Evolutionary conservation across 495 filamentous ascomycete species (phyloP), one percentile per base, ranked within the genome.

Genomic region (Neurospora cerealis): DNA sequence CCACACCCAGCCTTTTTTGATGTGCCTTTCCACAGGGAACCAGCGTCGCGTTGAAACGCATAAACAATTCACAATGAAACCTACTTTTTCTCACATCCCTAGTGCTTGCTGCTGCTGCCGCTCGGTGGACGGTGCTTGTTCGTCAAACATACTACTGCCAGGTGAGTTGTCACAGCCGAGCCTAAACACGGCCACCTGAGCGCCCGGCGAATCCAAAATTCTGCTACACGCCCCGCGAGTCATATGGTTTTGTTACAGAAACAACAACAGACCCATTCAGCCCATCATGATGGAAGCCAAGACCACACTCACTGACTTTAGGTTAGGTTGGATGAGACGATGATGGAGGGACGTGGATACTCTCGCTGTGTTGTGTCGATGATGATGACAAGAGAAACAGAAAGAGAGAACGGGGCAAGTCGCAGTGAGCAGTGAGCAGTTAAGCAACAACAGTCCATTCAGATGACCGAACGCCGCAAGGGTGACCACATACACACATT

Each of bases 381-480:
- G 21, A 70, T 46, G 28, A 19, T 15, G 38, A 41, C 44, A 41
- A 70, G 15, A 70, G 72, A 17, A 69, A 71, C 70, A 48, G 72
- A 70, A 10, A 21, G n/a, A 72, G 42, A 70, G 70, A 73, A 46
- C 28, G 60, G 46, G 69, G 54, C 62, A 70, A 69, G 36, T 38
- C 36, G 70, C 40, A 46, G 54, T 44, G 70, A 69, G 70, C 71
- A 24, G 71, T 15, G 36, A 62, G 69, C 21, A 70, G 69, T 28
- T 28, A 71, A 75, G 75, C 44, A 72, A 73, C 69, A 62, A 73
- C n/a, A 38, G 44, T 17, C 41, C 44, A 60, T 21, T 19, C 44
- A 60, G 60, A 36, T 21, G 69, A n/a, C 21, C 46, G 66, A 60
- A 72, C 48, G 74, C 60, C 62, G 40, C 44, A 41, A 39, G 70